Conservation (phyloP, 208 protist species). For the Novymonas esmeraldas region DNA sequence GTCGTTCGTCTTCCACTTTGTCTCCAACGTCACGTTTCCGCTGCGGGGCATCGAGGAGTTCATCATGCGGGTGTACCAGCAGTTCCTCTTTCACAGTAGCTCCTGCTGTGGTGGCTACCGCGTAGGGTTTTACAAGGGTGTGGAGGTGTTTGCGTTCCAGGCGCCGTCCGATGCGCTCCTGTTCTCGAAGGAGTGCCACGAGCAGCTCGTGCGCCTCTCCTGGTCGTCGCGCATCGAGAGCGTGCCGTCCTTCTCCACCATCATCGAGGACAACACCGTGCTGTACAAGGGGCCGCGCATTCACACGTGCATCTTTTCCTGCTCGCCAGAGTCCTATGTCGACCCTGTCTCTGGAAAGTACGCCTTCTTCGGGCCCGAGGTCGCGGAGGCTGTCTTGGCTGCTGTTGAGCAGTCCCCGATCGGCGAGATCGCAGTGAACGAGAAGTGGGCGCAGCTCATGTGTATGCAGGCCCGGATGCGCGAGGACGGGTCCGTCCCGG, state of each 20-base stretch:
- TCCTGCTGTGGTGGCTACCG: constrained; percentile 52
- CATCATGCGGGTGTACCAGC: constrained; percentile 69
- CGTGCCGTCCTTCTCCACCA: constrained; percentile 40
- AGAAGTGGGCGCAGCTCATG: constrained; percentile 52
- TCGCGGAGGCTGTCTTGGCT: constrained; percentile 55
- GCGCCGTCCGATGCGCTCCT: constrained; percentile 60
- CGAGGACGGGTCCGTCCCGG: constrained; percentile 7
- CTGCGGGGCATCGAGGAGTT: constrained; percentile 58
- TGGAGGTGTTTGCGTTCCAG: constrained; percentile 83
- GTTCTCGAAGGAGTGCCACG: constrained; percentile 74
- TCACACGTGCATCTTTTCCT: constrained; percentile 85
- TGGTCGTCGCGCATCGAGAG: constrained; percentile 47
- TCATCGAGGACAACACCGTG: constrained; percentile 50
- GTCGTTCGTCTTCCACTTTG: constrained; percentile 82
- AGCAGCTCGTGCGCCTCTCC: constrained; percentile 53
- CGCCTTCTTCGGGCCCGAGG: constrained; percentile 69
- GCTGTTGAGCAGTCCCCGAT: constrained; percentile 54
- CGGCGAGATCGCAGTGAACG: constrained; percentile 84
- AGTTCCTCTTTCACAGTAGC: constrained; percentile 54
- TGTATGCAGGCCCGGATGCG: constrained; percentile 45
- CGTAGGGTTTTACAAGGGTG: constrained; percentile 43
- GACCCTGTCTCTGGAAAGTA: constrained; percentile 65
- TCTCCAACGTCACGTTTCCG: constrained; percentile 47
- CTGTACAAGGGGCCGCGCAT: constrained; percentile 83
- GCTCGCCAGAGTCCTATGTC: constrained; percentile 65